A percentile compares a stretch with the other conserved stretches of the same genome.
Evolutionary conservation across 768 basidiomycete genomes (phyloP).

Genomic region (Tylopilus sp.): DNA sequence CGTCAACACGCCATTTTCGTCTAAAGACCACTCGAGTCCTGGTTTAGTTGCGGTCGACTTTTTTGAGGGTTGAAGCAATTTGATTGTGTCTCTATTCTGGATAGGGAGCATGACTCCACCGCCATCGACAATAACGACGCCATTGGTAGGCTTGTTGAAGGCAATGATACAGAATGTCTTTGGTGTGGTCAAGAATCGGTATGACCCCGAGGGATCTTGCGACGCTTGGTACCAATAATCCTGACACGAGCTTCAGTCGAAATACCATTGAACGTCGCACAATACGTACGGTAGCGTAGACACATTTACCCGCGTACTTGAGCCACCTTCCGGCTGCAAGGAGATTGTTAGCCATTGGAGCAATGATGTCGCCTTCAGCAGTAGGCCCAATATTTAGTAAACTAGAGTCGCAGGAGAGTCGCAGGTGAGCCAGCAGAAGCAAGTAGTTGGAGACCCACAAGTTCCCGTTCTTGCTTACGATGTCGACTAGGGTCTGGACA

Average conservation of each 20-base stretch:
- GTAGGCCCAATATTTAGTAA: slow-evolving; percentile 41
- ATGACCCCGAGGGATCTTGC: slow-evolving; percentile 33
- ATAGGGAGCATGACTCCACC: slow-evolving; percentile 41
- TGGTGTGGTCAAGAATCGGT: slow-evolving; percentile 49
- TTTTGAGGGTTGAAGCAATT: slow-evolving; percentile 34
- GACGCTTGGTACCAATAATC: slow-evolving; percentile 47
- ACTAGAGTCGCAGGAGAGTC: slow-evolving; percentile 22
- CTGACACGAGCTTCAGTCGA: slow-evolving; percentile 20
- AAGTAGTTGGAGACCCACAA: slow-evolving; percentile 35
- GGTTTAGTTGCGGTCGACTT: background rate
- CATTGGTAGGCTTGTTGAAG: slow-evolving; percentile 35
- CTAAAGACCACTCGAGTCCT: slow-evolving; percentile 31
- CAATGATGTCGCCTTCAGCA: slow-evolving; percentile 51
- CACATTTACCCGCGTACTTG: slow-evolving; percentile 44
- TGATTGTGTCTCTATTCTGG: slow-evolving; percentile 39
- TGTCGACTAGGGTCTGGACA: slow-evolving; percentile 39
- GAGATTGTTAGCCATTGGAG: slow-evolving; percentile 44
- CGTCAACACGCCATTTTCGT: slow-evolving; percentile 25
- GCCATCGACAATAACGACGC: slow-evolving; percentile 33
- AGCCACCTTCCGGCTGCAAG: slow-evolving; percentile 43
- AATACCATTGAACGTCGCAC: background rate
- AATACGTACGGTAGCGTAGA: slow-evolving; percentile 48
- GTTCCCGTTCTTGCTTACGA: slow-evolving; percentile 62
- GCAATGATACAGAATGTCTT: slow-evolving; percentile 50
- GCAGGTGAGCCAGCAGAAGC: too few species aligned